Percentiles rank a stretch among this genome's conserved stretches.
These are phyloP conservation scores for Plasmodium cynomolgi DNA, from an alignment of 169 alveolate genomes.

Conservation along the genomic window DNA sequence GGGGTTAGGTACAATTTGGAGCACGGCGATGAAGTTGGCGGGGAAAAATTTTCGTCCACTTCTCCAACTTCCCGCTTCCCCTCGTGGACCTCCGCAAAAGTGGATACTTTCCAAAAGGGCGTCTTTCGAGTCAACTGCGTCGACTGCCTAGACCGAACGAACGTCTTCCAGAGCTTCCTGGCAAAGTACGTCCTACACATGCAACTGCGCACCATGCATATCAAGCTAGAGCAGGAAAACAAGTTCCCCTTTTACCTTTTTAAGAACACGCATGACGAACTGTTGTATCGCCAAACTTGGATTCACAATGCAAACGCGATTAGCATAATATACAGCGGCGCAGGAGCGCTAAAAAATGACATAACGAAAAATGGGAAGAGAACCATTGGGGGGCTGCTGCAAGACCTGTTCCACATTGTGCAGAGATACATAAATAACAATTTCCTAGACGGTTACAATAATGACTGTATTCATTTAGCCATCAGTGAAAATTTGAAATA, in stretches of 20 bases:
- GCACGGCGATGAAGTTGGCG: not conserved
- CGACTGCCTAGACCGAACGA: slow-evolving; percentile 98
- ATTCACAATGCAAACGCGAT: slow-evolving; percentile 72
- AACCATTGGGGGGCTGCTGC: slow-evolving; percentile 48
- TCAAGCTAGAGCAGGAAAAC: slow-evolving; percentile 25
- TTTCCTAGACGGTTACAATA: slow-evolving; percentile 71
- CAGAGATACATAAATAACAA: slow-evolving; percentile 61
- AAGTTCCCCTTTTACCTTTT: slow-evolving; percentile 60
- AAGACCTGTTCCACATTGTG: slow-evolving; percentile 31
- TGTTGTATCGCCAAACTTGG: slow-evolving; percentile 48
- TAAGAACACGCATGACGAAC: slow-evolving; percentile 31
- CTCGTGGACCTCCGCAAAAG: slow-evolving; percentile 22
- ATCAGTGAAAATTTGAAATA: slow-evolving; percentile 35
- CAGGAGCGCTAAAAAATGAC: slow-evolving; percentile 72
- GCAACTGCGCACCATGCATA: slow-evolving; percentile 39
- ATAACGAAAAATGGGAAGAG: slow-evolving; percentile 73
- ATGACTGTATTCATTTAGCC: slow-evolving; percentile 71
- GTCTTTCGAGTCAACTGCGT: slow-evolving; percentile 96
- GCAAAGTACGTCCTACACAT: slow-evolving; percentile 48
- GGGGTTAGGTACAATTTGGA: slow-evolving; percentile 4
- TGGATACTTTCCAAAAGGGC: slow-evolving; percentile 91
- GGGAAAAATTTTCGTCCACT: not conserved
- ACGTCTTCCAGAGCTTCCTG: slow-evolving; percentile 93
- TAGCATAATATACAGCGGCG: slow-evolving; percentile 64
- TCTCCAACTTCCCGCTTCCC: not conserved